Percentiles rank a stretch among this genome's conserved stretches.
These are phyloP conservation scores for Farysia itapuensis DNA, from an alignment of 1,284 basidiomycete genomes.

Conservation along the genomic window DNA sequence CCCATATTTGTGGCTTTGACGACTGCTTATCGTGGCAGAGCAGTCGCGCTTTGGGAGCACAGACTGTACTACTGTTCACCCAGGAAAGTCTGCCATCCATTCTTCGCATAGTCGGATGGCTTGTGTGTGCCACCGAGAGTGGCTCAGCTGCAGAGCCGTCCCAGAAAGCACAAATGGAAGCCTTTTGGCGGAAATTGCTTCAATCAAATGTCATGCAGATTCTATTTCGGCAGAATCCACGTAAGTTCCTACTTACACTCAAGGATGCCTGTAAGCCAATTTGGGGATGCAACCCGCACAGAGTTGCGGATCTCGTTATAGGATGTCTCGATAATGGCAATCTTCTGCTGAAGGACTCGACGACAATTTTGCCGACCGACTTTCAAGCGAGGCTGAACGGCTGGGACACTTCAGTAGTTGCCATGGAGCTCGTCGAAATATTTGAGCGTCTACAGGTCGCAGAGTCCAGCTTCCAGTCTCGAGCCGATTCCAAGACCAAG, in stretches of 20 bases:
- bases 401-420: conserved; percentile 25
- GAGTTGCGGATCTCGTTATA: conserved; percentile 16
- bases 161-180: conserved; percentile 10
- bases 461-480: conserved; percentile 35
- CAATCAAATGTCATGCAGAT: conserved; percentile 21
- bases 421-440: conserved; percentile 31
- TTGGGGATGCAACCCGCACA: conserved; percentile 25
- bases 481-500: conserved; percentile 31
- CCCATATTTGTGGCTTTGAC: background rate
- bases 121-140: conserved; percentile 19
- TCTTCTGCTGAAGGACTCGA: conserved; percentile 18
- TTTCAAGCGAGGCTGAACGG: conserved; percentile 20
- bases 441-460: conserved; percentile 30
- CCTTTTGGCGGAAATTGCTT: conserved; percentile 19
- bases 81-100: conserved; percentile 16
- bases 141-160: conserved; percentile 2
- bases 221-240: conserved; percentile 21
- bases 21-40: conserved; percentile 7
- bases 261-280: conserved; percentile 25
- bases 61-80: conserved; percentile 20
- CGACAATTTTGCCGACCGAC: conserved; percentile 8
- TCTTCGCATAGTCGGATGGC: conserved; percentile 4
- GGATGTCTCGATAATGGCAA: conserved; percentile 19
- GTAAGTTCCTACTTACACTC: conserved; percentile 9
- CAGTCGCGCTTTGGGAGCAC: conserved; percentile 18